phyloP scores from a whole-genome alignment of 2,329 filamentous ascomycete genomes.

The Capronia epimyces region DNA sequence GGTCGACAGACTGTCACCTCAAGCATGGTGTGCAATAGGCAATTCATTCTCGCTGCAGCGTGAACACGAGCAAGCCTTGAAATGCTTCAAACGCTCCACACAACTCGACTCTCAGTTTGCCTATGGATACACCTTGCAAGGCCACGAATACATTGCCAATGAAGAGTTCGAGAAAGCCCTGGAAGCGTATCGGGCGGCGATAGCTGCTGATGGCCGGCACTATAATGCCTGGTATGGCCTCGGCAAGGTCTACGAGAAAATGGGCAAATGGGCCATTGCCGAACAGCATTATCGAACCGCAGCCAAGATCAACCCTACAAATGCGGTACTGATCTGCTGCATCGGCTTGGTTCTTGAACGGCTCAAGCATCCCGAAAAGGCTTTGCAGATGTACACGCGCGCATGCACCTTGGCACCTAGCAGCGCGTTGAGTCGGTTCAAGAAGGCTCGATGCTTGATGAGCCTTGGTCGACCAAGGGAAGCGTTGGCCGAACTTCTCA shows the following conservation, averaged over 20 bases:
- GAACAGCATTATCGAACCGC: slow-evolving; percentile 88
- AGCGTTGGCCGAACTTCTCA: slow-evolving; percentile 74
- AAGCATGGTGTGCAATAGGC: slow-evolving; percentile 92
- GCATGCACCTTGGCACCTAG: slow-evolving; percentile 77
- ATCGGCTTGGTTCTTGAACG: slow-evolving; percentile 88
- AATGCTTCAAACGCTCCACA: slow-evolving; percentile 90
- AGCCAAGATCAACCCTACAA: slow-evolving; percentile 84
- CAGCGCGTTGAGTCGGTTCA: slow-evolving; percentile 80
- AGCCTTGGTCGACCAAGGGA: slow-evolving; percentile 63
- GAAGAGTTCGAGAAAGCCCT: slow-evolving; percentile 97
- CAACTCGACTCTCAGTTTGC: slow-evolving; percentile 86
- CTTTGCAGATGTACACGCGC: slow-evolving; percentile 73
- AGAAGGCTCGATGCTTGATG: slow-evolving; percentile 83
- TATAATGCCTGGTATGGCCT: slow-evolving; percentile 98
- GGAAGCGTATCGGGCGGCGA: slow-evolving; percentile 76
- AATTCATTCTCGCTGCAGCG: slow-evolving; percentile 90
- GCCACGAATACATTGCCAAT: slow-evolving; percentile 90
- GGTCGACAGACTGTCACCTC: slow-evolving; percentile 77
- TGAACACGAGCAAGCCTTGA: slow-evolving; percentile 89
- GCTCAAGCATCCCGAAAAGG: slow-evolving; percentile 72
- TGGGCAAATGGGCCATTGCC: slow-evolving; percentile 85
- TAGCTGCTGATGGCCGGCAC: slow-evolving; percentile 79
- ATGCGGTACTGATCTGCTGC: slow-evolving; percentile 85
- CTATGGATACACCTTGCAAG: slow-evolving; percentile 91
- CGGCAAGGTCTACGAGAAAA: slow-evolving; percentile 76